Evolutionary conservation across 2,329 filamentous ascomycete species (phyloP).

Genomic region (Byssoonygena ceratinophila): DNA sequence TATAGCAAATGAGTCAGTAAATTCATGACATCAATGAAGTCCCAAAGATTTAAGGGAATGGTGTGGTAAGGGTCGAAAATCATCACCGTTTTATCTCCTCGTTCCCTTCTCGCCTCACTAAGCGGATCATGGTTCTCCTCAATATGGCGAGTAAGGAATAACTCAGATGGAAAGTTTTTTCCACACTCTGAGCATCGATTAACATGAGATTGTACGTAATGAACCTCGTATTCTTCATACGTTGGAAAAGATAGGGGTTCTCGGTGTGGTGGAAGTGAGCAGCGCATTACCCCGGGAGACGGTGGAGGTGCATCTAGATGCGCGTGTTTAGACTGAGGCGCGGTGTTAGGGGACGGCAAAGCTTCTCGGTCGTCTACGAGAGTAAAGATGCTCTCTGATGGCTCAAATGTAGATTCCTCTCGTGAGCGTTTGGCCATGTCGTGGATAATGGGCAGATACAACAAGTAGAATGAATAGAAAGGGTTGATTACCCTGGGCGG

Average conservation of each 20-base stretch:
- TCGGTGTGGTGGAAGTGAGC: slow-evolving; percentile 68
- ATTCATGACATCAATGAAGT: background rate
- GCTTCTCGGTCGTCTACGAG: slow-evolving; percentile 19
- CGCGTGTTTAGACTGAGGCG: slow-evolving; percentile 43
- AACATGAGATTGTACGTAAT: slow-evolving; percentile 70
- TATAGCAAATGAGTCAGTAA: background rate
- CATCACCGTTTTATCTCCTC: slow-evolving; percentile 70
- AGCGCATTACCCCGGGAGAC: slow-evolving; percentile 52
- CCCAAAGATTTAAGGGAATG: background rate
- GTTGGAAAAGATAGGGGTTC: slow-evolving; percentile 59
- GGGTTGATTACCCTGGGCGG: background rate
- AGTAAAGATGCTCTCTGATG: slow-evolving; percentile 25
- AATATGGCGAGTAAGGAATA: slow-evolving; percentile 73
- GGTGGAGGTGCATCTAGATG: slow-evolving; percentile 36
- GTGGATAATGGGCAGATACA: background rate
- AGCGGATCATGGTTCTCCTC: slow-evolving; percentile 85
- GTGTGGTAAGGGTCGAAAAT: background rate
- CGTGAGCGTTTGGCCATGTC: slow-evolving; percentile 53
- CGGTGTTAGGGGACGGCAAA: slow-evolving; percentile 22
- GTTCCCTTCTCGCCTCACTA: slow-evolving; percentile 57
- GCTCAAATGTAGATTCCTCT: slow-evolving; percentile 39
- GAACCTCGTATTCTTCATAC: slow-evolving; percentile 73
- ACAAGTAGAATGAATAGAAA: background rate
- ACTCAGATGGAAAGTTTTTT: slow-evolving; percentile 76
- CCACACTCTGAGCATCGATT: slow-evolving; percentile 78